A percentile compares a stretch with the other conserved stretches of the same genome.
phyloP scores from a whole-genome alignment of 2,329 filamentous ascomycete species.

The Aspergillus ochraceus region DNA sequence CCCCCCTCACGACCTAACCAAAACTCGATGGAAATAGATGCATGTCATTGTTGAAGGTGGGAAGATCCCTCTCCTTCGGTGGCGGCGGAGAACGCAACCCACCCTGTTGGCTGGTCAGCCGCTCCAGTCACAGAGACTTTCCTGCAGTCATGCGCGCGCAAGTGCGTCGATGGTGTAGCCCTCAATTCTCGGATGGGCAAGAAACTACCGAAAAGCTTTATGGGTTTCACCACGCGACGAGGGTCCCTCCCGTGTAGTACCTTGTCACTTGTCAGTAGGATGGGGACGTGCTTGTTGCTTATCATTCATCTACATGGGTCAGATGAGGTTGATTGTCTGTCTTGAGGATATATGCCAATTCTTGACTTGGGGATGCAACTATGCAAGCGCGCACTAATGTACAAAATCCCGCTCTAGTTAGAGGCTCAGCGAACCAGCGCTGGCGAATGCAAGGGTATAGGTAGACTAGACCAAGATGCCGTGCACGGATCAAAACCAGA shows the following conservation, averaged over 20 bases:
- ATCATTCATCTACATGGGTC: not conserved
- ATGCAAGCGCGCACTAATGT: slow-evolving; percentile 8
- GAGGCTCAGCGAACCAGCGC: slow-evolving; percentile 15
- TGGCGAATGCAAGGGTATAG: not conserved
- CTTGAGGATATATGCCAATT: not conserved
- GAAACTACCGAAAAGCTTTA: not conserved
- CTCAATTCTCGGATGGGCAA: slow-evolving; percentile 1
- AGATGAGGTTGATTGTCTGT: not conserved
- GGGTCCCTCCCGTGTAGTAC: not conserved
- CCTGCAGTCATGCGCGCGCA: slow-evolving; percentile 17
- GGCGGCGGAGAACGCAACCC: not conserved
- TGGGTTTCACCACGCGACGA: not conserved
- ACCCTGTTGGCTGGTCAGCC: slow-evolving; percentile 14
- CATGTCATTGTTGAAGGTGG: not conserved
- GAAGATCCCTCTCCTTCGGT: not conserved
- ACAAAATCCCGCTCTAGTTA: slow-evolving; percentile 4
- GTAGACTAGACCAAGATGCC: not conserved
- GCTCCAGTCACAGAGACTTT: slow-evolving; percentile 14
- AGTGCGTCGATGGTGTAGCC: slow-evolving; percentile 11
- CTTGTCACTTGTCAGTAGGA: not conserved
- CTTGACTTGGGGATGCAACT: not conserved
- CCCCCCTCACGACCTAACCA: not conserved
- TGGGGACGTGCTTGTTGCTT: not conserved
- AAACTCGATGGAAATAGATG: not conserved
- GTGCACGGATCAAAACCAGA: slow-evolving; percentile 1